These are phyloP conservation scores for Monosporascus sp. DNA, from an alignment of 2,329 filamentous ascomycete species.

Conservation along the genomic window DNA sequence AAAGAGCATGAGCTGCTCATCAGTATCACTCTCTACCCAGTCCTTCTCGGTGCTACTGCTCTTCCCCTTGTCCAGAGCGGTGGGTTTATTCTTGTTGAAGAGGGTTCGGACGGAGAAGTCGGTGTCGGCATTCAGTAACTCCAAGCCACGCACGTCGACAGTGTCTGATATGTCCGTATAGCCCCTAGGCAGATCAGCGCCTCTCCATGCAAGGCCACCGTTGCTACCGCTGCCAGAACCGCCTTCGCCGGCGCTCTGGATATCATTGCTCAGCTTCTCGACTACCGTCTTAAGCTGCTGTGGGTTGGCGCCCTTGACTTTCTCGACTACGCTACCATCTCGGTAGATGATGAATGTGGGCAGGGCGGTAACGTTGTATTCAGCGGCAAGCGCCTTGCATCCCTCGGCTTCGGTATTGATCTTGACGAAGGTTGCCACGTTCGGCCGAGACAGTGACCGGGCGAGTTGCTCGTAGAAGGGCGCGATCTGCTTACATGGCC, in stretches of 20 bases:
- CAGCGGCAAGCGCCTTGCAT: slow-evolving; percentile 59
- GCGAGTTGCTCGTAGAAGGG: slow-evolving; percentile 78
- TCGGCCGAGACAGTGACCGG: slow-evolving; percentile 61
- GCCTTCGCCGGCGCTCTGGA: slow-evolving; percentile 48
- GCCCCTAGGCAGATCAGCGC: slow-evolving; percentile 68
- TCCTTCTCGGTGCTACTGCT: slow-evolving; percentile 81
- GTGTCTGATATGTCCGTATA: slow-evolving; percentile 81
- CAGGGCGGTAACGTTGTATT: slow-evolving; percentile 70
- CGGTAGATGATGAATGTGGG: slow-evolving; percentile 93
- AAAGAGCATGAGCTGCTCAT: slow-evolving; percentile 93
- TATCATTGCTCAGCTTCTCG: slow-evolving; percentile 64
- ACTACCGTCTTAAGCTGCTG: slow-evolving; percentile 65
- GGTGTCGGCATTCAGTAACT: slow-evolving; percentile 82
- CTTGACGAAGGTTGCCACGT: slow-evolving; percentile 77
- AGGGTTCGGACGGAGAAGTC: slow-evolving; percentile 66
- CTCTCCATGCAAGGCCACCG: slow-evolving; percentile 59
- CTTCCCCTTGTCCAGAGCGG: slow-evolving; percentile 77
- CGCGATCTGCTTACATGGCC: slow-evolving; percentile 76
- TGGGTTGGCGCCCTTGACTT: slow-evolving; percentile 69
- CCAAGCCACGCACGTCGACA: slow-evolving; percentile 72
- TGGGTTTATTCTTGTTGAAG: slow-evolving; percentile 60
- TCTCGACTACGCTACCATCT: slow-evolving; percentile 60
- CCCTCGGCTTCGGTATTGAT: slow-evolving; percentile 73
- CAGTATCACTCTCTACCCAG: slow-evolving; percentile 94
- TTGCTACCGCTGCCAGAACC: slow-evolving; percentile 34